These are phyloP conservation scores for Lojkania enalia DNA, from an alignment of 2,329 filamentous ascomycete species.

Conservation along the genomic window DNA sequence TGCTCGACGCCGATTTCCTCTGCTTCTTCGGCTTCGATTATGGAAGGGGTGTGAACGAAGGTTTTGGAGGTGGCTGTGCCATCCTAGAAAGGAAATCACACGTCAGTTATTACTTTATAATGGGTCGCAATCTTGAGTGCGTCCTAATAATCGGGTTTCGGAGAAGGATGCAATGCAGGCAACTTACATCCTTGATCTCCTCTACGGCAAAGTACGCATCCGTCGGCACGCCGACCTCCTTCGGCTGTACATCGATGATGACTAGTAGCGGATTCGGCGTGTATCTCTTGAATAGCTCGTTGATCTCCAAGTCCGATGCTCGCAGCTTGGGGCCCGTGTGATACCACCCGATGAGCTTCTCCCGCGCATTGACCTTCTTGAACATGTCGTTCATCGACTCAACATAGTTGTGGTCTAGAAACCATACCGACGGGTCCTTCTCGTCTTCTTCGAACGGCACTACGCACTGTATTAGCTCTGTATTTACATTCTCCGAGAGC, in stretches of 20 bases:
- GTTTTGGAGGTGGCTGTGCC: slow-evolving; percentile 96
- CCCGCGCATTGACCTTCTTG: slow-evolving; percentile 98
- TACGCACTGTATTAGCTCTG: slow-evolving; percentile 47
- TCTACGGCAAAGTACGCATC: slow-evolving; percentile 99
- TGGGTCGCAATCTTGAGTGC: not conserved
- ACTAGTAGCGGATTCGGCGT: slow-evolving; percentile 94
- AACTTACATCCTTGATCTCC: slow-evolving; percentile 95
- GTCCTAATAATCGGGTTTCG: not conserved
- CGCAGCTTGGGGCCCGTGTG: slow-evolving; percentile 96
- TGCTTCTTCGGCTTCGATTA: slow-evolving; percentile 98
- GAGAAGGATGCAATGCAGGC: not conserved
- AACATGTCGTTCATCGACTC: slow-evolving; percentile 99
- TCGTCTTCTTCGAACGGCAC: slow-evolving; percentile 99
- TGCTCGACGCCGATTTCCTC: slow-evolving; percentile 99
- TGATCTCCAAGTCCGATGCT: slow-evolving; percentile 97
- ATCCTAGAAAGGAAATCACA: too few species aligned
- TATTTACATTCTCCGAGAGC: slow-evolving; percentile 3
- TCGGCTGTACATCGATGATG: slow-evolving; percentile 97
- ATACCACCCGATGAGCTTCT: slow-evolving; percentile 99
- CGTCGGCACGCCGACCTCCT: slow-evolving; percentile 95
- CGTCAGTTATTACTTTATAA: too few species aligned
- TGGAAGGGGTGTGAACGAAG: slow-evolving; percentile 96
- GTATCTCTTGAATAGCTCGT: slow-evolving; percentile 99
- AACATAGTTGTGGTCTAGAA: slow-evolving; percentile 98
- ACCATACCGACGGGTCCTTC: slow-evolving; percentile 98